Base-by-base conservation (phyloP, 495 filamentous ascomycete genomes). In the Penicillium bialowiezense region DNA sequence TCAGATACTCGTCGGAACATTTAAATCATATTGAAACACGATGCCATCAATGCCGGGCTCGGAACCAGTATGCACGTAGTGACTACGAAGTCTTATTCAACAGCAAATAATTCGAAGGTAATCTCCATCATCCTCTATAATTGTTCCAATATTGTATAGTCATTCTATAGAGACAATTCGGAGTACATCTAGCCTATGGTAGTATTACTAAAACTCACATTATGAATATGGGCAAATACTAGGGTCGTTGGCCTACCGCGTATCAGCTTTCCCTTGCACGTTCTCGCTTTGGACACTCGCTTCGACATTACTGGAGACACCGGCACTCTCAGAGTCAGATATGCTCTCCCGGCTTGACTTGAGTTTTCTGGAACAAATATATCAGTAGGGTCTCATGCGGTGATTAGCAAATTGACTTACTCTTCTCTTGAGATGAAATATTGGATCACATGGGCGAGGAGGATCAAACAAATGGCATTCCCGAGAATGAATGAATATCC, bases 401-500 rank as follows among this genome's bases (percentile, higher is more conserved):
- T n/a, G n/a, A n/a, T n/a, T n/a, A n/a, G n/a, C n/a, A n/a, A 44
- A 26, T 26, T 2, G 1, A 47, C 60, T 59, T 53, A 68, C 64
- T 58, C 56, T 21, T 58, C 56, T 2, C 52, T 46, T 29, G 48
- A 56, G 23, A 67, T 39, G 32, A 54, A 68, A 32, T 56, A 43
- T 4, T 58, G 49, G 38, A 73, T 52, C 7, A 55, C 29, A 63
- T 75, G 72, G 33, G 70, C 60, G 21, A 62, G 41, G 5, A 55
- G 24, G 46, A 79, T 74, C 54, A 79, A 55, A 17, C 60, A 71
- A 38, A 77, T 55, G 2, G 74, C 69, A 58, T 70, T 73, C 1
- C 45, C 75, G 46, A 79, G 50, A 12, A 71, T 69, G 53, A 76
- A 79, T 2, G 73, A 63, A 51, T 73, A 75, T 0, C 75, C 75